Percentiles rank a stretch among this genome's conserved stretches.
These are phyloP conservation scores for Maudiozyma pseudohumilis DNA, from an alignment of 805 yeast species.

Conservation along the genomic window DNA sequence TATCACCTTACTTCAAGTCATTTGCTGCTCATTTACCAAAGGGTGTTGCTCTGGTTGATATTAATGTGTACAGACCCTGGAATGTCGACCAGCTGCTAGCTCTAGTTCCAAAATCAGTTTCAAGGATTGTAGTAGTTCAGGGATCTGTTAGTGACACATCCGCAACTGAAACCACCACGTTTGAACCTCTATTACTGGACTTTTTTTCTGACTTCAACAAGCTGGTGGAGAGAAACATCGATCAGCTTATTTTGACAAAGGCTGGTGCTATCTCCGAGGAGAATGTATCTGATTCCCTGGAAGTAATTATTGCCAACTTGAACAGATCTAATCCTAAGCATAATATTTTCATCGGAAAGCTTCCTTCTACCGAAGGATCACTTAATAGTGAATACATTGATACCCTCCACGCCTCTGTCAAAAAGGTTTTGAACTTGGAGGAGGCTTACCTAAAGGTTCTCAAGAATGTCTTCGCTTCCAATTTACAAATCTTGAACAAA, in stretches of 20 bases:
- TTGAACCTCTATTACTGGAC: constrained; percentile 68
- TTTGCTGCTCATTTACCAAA: constrained; percentile 33
- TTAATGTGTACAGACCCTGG: constrained; percentile 71
- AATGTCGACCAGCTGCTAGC: constrained; percentile 39
- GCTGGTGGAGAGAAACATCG: constrained; percentile 38
- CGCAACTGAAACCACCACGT: constrained; percentile 24
- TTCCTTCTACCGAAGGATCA: constrained; percentile 3
- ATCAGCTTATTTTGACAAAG: constrained; percentile 45
- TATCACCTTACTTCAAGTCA: constrained; percentile 47
- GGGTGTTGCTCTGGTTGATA: constrained; percentile 34
- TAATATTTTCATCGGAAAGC: constrained; percentile 49
- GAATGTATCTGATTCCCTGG: constrained; percentile 31
- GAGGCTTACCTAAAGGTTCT: constrained; percentile 69
- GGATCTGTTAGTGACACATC: constrained; percentile 27
- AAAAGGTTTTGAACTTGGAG: constrained; percentile 47
- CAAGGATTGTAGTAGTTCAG: constrained; percentile 61
- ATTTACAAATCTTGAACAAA: constrained; percentile 54
- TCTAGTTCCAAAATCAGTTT: constrained; percentile 44
- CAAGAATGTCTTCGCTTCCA: constrained; percentile 48
- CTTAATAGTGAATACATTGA: background rate
- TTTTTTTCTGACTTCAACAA: constrained; percentile 49
- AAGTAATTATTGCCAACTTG: constrained; percentile 42
- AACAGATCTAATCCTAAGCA: constrained; percentile 47
- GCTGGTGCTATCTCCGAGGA: constrained; percentile 24
- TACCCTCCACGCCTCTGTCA: constrained; percentile 19